Evolutionary conservation across 345 rosid species (phyloP).

Genomic region (Heritiera littoralis): DNA sequence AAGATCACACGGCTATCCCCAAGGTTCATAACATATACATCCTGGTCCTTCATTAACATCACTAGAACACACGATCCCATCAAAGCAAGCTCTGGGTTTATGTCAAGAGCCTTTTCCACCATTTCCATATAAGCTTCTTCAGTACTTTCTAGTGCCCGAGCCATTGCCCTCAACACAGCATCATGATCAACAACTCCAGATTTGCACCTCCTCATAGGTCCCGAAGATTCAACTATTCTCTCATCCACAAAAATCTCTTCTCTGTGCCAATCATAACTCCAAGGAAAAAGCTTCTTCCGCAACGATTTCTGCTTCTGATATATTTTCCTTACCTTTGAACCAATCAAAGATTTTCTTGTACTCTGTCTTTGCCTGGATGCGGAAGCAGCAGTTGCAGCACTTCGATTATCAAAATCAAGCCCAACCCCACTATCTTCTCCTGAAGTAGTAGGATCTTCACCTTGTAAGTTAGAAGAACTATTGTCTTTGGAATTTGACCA

Average conservation of each 20-base stretch:
- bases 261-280: constrained; percentile 98
- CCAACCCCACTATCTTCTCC: constrained; percentile 61
- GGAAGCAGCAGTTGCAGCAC: constrained; percentile 34
- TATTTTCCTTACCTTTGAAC: constrained; percentile 67
- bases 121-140: constrained; percentile 92
- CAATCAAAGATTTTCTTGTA: constrained; percentile 53
- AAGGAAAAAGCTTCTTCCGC: constrained; percentile 89
- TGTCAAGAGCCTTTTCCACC: constrained; percentile 85
- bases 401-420: constrained; percentile 36
- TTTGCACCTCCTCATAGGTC: constrained; percentile 81
- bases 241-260: constrained; percentile 69
- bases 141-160: constrained; percentile 64
- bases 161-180: constrained; percentile 87
- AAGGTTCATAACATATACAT: constrained; percentile 95
- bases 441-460: constrained; percentile 75
- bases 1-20: constrained; percentile 90
- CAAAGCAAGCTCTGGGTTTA: constrained; percentile 85
- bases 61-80: constrained; percentile 97
- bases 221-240: constrained; percentile 57
- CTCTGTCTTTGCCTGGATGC: constrained; percentile 50
- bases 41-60: constrained; percentile 97
- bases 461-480: constrained; percentile 37
- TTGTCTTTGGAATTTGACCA: constrained; percentile 39
- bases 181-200: constrained; percentile 74
- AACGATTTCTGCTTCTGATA: constrained; percentile 83